These are phyloP conservation scores for Panicum hallii DNA, from an alignment of 202 grass and related monocot species.

Conservation along the genomic window DNA sequence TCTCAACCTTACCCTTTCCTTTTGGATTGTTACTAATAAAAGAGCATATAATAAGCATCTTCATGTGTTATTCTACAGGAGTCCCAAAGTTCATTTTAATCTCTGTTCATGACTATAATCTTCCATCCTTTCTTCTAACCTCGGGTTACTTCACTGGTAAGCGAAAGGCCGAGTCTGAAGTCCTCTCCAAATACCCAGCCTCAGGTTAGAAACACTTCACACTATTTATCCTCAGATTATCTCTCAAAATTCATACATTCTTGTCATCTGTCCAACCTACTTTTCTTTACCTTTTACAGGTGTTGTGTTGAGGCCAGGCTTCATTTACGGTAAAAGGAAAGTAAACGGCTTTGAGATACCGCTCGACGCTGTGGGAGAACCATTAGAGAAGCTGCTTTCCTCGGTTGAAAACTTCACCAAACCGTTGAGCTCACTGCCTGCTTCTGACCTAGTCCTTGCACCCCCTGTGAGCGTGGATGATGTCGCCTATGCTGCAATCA, in stretches of 20 bases:
- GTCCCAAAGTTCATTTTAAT: constrained; percentile 88
- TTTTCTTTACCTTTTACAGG: constrained; percentile 55
- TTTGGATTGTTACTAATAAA: constrained; percentile 2
- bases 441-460: constrained; percentile 84
- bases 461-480: constrained; percentile 90
- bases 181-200: constrained; percentile 88
- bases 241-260: background rate
- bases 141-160: constrained; percentile 92
- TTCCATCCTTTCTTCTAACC: constrained; percentile 80
- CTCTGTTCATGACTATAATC: constrained; percentile 98
- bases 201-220: constrained; percentile 64
- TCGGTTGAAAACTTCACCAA: constrained; percentile 81
- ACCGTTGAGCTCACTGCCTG: constrained; percentile 83
- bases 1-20: constrained; percentile 2
- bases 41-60: constrained; percentile 7
- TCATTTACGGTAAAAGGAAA: constrained; percentile 96
- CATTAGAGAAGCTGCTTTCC: constrained; percentile 73
- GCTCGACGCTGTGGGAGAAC: constrained; percentile 76
- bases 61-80: constrained; percentile 55
- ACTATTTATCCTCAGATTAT: background rate
- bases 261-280: background rate
- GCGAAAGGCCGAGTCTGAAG: constrained; percentile 92
- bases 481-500: constrained; percentile 84
- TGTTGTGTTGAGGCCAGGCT: constrained; percentile 88
- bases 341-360: constrained; percentile 91